Base-by-base conservation (phyloP, 257 asterid species). In the Gentiana dahurica region DNA sequence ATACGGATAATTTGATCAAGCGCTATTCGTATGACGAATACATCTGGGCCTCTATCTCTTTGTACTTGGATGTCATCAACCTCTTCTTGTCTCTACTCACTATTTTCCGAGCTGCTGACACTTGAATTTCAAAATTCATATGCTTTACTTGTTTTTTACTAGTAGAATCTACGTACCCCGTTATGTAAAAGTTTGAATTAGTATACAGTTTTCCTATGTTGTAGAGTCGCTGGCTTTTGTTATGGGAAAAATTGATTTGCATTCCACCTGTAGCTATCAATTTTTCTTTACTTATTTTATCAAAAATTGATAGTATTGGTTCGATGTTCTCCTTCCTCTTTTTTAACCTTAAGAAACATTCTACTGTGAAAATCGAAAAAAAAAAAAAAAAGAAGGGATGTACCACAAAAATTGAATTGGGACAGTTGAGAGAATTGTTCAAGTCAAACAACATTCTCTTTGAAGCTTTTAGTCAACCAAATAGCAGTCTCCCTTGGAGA, bases 401-500 rank as follows among this genome's bases (percentile, higher is more conserved):
- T 41, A 5, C 46, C 46, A 41, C 46, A 41, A 41, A 41, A 41
- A 12, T 7, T 5, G 9, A 41, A 10, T 10, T 41, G 8, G 9
- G 9, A 5, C 2, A 7, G 8, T 41, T 5, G 46, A 41, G 46
- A 41, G 8, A 5, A 10, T 7, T 13, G 55, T 5, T 38, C n/a
- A 3, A 36, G 45, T 74, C 79, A 82, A 33, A 61, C 76, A 5
- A 38, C 68, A 15, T 75, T 80, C 80, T 69, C 95, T 81, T 88
- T 92, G 75, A 92, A 85, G 69, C 97, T 92, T 84, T 88, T 92
- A 49, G 91, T 76, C 71, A 92, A 75, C 99, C 99, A 92, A 62
- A 92, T 92, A 0, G 97, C 99, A 3, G 95, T 92, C 55, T 92
- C 99, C 53, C 99, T 67, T 0, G 97, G 95, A 38, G 97, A 88